These are phyloP conservation scores for Irpex rosettiformis DNA, from an alignment of 1,284 basidiomycete species.

Conservation along the genomic window DNA sequence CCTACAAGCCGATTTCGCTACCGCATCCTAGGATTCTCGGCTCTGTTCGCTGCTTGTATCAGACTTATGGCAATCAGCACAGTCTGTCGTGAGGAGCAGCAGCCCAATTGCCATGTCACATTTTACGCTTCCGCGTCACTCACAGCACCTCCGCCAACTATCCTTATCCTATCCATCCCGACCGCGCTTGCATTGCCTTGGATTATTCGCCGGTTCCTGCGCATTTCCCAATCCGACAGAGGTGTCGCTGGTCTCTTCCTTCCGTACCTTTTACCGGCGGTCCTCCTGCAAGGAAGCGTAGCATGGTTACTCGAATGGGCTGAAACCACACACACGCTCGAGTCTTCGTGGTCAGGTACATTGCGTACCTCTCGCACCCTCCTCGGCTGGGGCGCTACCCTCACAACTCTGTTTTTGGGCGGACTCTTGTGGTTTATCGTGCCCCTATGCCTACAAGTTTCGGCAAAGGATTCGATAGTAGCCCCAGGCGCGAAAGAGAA, in stretches of 20 bases:
- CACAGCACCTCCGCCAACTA: slow-evolving; percentile 56
- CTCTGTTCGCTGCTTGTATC: slow-evolving; percentile 65
- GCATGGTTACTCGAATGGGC: slow-evolving; percentile 84
- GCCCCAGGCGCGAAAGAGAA: slow-evolving; percentile 19
- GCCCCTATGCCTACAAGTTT: slow-evolving; percentile 71
- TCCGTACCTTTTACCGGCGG: slow-evolving; percentile 51
- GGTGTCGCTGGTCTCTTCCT: slow-evolving; percentile 70
- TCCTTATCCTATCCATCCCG: slow-evolving; percentile 55
- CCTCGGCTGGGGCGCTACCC: slow-evolving; percentile 58
- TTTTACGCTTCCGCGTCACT: slow-evolving; percentile 77
- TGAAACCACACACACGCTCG: slow-evolving; percentile 52
- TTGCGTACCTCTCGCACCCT: slow-evolving; percentile 56
- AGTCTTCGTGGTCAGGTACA: slow-evolving; percentile 34
- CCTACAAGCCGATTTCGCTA: slow-evolving; percentile 68
- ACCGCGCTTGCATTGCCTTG: slow-evolving; percentile 57
- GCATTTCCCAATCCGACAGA: slow-evolving; percentile 69
- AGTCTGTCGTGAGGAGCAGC: slow-evolving; percentile 94
- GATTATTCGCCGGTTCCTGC: slow-evolving; percentile 55
- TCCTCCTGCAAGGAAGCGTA: slow-evolving; percentile 53
- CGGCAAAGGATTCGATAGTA: slow-evolving; percentile 19
- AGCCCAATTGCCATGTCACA: slow-evolving; percentile 81
- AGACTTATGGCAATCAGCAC: slow-evolving; percentile 76
- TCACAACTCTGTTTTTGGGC: slow-evolving; percentile 49
- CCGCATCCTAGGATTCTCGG: slow-evolving; percentile 71
- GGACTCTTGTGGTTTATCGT: slow-evolving; percentile 65